Evolutionary conservation across 2,329 filamentous ascomycete genomes (phyloP).

Genomic region (Sporothrix curviconia): DNA sequence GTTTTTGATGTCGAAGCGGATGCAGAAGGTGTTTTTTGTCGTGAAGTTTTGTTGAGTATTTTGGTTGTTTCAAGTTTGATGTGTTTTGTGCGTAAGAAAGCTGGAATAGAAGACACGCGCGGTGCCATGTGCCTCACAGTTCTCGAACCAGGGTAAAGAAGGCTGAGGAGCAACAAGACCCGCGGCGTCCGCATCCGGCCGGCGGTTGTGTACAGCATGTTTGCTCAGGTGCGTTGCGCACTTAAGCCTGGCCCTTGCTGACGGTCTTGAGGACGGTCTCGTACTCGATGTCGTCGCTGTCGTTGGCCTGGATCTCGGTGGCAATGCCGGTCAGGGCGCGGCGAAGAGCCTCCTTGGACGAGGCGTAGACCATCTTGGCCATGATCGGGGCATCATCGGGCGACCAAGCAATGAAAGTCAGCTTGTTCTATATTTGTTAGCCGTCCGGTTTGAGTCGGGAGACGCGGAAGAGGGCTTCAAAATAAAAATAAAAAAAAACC

Average conservation of each 20-base stretch:
- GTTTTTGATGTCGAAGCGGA: background rate
- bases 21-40: background rate
- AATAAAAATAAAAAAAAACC: slow-evolving; percentile 17
- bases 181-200: no score
- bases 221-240: background rate
- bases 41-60: background rate
- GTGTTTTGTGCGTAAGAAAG: slow-evolving; percentile 23
- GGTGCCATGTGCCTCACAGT: no score
- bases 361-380: slow-evolving; percentile 87
- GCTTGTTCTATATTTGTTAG: no score
- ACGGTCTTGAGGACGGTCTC: slow-evolving; percentile 61
- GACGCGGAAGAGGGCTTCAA: background rate
- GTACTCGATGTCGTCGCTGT: slow-evolving; percentile 74
- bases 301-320: slow-evolving; percentile 76
- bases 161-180: no score
- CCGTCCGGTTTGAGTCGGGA: background rate
- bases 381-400: slow-evolving; percentile 74
- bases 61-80: background rate
- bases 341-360: slow-evolving; percentile 82
- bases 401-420: slow-evolving; percentile 73
- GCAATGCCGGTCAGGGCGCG: slow-evolving; percentile 69
- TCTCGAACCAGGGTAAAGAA: no score
- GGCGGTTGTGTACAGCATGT: background rate
- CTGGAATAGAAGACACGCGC: no score
- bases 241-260: slow-evolving; percentile 53